phyloP scores from a whole-genome alignment of 176 grass and related monocot species.

The Carex scoparia region DNA sequence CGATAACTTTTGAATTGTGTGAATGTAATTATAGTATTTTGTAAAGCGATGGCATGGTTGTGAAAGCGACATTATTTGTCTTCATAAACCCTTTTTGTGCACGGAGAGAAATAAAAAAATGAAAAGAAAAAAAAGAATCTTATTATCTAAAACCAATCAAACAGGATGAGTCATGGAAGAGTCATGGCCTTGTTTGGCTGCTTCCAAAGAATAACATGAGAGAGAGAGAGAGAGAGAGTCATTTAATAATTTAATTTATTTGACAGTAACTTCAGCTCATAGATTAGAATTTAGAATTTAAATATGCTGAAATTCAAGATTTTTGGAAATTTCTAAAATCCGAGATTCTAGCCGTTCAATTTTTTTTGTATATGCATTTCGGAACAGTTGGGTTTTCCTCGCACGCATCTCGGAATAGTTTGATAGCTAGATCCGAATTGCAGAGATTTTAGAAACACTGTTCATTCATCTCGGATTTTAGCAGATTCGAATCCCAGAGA shows the following conservation, averaged over 20 bases:
- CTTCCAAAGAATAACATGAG: neutral
- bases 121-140: neutral
- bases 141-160: neutral
- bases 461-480: no score
- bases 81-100: slow-evolving; percentile 8
- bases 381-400: no score
- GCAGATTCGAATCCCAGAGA: no score
- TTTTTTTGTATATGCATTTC: no score
- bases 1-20: neutral
- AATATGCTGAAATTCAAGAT: no score
- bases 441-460: no score
- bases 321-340: no score
- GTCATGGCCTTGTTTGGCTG: neutral
- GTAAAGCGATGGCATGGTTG: slow-evolving; percentile 11
- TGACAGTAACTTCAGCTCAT: no score
- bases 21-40: slow-evolving; percentile 8
- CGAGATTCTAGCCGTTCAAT: no score
- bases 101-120: neutral
- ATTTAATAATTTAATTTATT: neutral
- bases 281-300: no score
- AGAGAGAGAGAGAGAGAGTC: neutral
- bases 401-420: no score
- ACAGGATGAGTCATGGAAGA: neutral
- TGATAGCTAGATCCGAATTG: no score
- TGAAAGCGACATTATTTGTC: slow-evolving; percentile 1